Base-by-base conservation (phyloP, 176 grass and related monocot species). In the Carex kokanica region DNA sequence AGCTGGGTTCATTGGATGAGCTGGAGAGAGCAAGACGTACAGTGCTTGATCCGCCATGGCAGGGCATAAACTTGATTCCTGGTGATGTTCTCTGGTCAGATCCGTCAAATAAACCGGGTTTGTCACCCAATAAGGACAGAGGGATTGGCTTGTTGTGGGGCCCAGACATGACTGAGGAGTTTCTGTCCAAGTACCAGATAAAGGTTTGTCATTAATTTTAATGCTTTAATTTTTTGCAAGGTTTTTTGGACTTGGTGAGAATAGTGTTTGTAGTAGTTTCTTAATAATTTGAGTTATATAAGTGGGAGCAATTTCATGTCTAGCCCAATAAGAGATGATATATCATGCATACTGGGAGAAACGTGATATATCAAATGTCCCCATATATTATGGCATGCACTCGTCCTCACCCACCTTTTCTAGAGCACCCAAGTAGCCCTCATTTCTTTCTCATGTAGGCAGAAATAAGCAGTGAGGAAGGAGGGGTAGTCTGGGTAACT, bases 81-180 rank as follows among this genome's bases (percentile, higher is more conserved):
- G 96, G 96, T 66, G 96, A 99, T 93, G 91, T 99, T 47, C 91
- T 99, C 6, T 99, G 96, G 96, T 99, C 96, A 55, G 96, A 99
- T 43, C 93, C 96, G 64, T 95, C 91, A 54, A 86, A 85, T 68
- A 75, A 88, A 21, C 71, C 83, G 57, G 96, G 96, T 27, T 85
- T 99, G 86, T 88, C 96, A 5, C 88, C 91, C 0, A 99, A 99
- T 84, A 84, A 88, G 20, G 96, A 99, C 66, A 91, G 96, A 87
- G 96, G 96, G n/a, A 99, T 99, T 8, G 96, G 96, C 58, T 95
- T 99, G 83, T 64, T 99, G 78, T 99, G 96, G 96, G 96, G 96
- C 61, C 96, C 96, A 34, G 96, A 99, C 84, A 91, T 94, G 75
- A 99, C 93, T 78, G 93, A 99, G 57, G 91, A 95, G 24, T 99